phyloP scores from a whole-genome alignment of 305 asterid species.

The Fraxinus sp. region DNA sequence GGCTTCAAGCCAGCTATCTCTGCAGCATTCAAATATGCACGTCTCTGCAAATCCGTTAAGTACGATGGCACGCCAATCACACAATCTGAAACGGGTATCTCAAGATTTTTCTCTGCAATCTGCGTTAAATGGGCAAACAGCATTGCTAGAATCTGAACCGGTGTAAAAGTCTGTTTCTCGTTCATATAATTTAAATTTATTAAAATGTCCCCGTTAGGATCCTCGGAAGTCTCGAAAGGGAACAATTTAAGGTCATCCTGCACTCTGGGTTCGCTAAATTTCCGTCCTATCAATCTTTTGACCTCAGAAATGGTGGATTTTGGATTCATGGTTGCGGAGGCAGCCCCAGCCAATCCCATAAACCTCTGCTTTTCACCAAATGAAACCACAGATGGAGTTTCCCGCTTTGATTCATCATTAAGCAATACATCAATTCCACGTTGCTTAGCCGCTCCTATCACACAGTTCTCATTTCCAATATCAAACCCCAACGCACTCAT shows the following conservation, averaged over 20 bases:
- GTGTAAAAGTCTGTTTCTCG: slow-evolving; percentile 62
- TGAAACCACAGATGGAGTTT: slow-evolving; percentile 80
- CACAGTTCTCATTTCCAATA: slow-evolving; percentile 93
- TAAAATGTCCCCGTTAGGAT: slow-evolving; percentile 72
- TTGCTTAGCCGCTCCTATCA: slow-evolving; percentile 76
- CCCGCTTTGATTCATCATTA: slow-evolving; percentile 89
- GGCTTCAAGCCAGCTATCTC: slow-evolving; percentile 86
- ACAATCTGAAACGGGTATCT: slow-evolving; percentile 56
- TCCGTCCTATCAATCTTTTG: slow-evolving; percentile 81
- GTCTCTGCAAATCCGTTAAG: slow-evolving; percentile 83
- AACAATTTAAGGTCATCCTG: slow-evolving; percentile 65
- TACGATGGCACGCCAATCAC: slow-evolving; percentile 84
- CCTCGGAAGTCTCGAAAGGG: slow-evolving; percentile 76
- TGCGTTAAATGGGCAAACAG: slow-evolving; percentile 75
- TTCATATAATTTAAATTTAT: slow-evolving; percentile 64
- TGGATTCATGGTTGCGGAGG: slow-evolving; percentile 86
- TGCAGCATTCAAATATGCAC: slow-evolving; percentile 82
- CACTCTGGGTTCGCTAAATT: slow-evolving; percentile 55
- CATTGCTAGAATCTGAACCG: slow-evolving; percentile 85
- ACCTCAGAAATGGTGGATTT: slow-evolving; percentile 88
- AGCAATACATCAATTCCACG: slow-evolving; percentile 83
- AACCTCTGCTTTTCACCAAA: slow-evolving; percentile 96
- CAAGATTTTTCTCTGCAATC: slow-evolving; percentile 72
- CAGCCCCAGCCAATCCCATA: slow-evolving; percentile 85
- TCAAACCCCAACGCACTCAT: slow-evolving; percentile 93